Conservation (phyloP, 1,284 basidiomycete genomes). For the Marasmius tenuissimus region DNA sequence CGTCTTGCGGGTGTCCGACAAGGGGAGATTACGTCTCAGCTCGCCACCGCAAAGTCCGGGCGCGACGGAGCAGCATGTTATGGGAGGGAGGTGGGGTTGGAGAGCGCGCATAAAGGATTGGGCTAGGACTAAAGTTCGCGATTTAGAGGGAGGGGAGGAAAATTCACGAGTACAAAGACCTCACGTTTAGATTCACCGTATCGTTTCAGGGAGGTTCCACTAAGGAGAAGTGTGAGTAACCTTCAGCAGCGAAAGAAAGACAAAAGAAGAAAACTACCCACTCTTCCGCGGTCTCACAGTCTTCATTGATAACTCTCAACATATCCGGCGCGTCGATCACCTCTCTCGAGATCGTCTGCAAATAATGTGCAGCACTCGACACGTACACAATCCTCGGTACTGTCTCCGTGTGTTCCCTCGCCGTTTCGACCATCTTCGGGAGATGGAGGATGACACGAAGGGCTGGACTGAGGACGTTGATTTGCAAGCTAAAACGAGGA, state of each 20-base stretch:
- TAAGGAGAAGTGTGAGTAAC: not conserved
- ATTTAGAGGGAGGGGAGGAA: conserved; percentile 3
- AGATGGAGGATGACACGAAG: not conserved
- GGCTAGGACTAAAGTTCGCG: conserved; percentile 34
- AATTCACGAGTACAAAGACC: conserved; percentile 3
- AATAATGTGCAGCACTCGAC: conserved; percentile 35
- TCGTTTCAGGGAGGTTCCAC: conserved; percentile 16
- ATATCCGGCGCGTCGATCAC: conserved; percentile 23
- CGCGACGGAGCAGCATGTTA: conserved; percentile 37
- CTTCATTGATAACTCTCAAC: conserved; percentile 17
- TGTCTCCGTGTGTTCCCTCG: not conserved
- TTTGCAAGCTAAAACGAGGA: not conserved
- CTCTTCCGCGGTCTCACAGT: conserved; percentile 28
- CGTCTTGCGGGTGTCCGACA: conserved; percentile 13
- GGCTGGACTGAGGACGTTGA: not conserved
- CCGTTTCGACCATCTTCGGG: not conserved
- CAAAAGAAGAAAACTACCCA: not conserved
- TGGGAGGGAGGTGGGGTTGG: conserved; percentile 30
- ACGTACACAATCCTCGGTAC: conserved; percentile 11
- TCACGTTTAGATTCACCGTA: conserved; percentile 35
- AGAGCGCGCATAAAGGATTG: conserved; percentile 42
- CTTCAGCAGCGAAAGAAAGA: not conserved
- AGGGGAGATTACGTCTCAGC: conserved; percentile 28
- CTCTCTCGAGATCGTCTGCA: conserved; percentile 18
- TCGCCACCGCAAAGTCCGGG: conserved; percentile 50